A percentile compares a stretch with the other conserved stretches of the same genome.
These are phyloP conservation scores for Cryptococcus floricola DNA, from an alignment of 1,284 basidiomycete genomes.

Conservation along the genomic window DNA sequence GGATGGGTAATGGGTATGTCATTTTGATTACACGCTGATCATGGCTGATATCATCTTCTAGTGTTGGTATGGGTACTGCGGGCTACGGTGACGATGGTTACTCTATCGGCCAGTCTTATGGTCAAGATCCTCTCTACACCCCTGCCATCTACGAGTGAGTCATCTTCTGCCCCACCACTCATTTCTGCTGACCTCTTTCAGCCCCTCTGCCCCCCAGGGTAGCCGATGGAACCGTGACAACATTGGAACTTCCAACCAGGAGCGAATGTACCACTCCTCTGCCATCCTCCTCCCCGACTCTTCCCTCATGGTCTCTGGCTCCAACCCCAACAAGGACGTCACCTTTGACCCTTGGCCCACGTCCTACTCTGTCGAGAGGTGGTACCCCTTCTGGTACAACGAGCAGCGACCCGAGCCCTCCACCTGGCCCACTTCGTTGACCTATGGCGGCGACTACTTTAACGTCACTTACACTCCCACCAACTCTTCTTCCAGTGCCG, in stretches of 20 bases:
- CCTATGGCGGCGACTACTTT: constrained; percentile 78
- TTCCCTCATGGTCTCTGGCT: constrained; percentile 77
- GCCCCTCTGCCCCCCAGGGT: constrained; percentile 59
- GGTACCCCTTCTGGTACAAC: constrained; percentile 55
- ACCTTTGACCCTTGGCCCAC: constrained; percentile 39
- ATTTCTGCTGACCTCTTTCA: constrained; percentile 1
- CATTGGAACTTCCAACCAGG: constrained; percentile 63
- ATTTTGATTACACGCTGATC: not conserved
- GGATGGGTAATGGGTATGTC: constrained; percentile 58
- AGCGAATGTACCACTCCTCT: constrained; percentile 82
- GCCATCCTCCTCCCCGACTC: constrained; percentile 83
- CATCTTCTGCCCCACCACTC: not conserved
- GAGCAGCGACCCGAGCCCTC: constrained; percentile 61
- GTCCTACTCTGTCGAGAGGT: constrained; percentile 47
- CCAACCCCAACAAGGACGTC: constrained; percentile 73
- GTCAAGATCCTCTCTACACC: constrained; percentile 44
- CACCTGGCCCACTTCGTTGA: constrained; percentile 29
- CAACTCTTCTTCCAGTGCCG: constrained; percentile 55
- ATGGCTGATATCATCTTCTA: constrained; percentile 21
- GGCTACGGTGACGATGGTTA: constrained; percentile 51
- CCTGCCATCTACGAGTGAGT: constrained; percentile 59
- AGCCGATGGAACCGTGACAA: constrained; percentile 65
- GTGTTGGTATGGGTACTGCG: constrained; percentile 62
- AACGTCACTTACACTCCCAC: constrained; percentile 61
- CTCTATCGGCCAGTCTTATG: constrained; percentile 43